Percentiles rank a stretch among this genome's conserved stretches.
These are phyloP conservation scores for Coemansia sp. DNA, from an alignment of 192 early-diverging fungal genomes.

Conservation along the genomic window DNA sequence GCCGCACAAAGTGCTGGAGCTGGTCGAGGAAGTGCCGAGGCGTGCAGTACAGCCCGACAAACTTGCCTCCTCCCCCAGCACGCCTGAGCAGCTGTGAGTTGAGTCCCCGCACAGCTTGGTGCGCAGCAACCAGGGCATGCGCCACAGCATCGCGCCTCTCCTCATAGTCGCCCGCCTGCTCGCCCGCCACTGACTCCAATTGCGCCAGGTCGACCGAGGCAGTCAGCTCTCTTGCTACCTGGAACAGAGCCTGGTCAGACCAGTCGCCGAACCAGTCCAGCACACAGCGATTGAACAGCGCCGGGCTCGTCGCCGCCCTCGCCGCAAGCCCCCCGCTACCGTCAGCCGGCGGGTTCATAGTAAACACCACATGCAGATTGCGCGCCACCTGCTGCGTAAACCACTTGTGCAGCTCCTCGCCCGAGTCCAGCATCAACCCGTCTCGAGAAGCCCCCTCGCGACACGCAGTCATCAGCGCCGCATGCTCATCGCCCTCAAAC, in stretches of 20 bases:
- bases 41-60: conserved; percentile 78
- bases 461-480: conserved; percentile 90
- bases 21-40: conserved; percentile 99
- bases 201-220: conserved; percentile 82
- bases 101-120: conserved; percentile 85
- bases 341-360: conserved; percentile 96
- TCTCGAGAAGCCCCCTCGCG: conserved; percentile 93
- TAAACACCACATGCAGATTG: conserved; percentile 99
- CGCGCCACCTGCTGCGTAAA: conserved; percentile 95
- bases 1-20: conserved; percentile 85
- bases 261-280: conserved; percentile 99
- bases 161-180: conserved; percentile 61
- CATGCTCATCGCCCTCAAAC: conserved; percentile 98
- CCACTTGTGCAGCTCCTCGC: conserved; percentile 97
- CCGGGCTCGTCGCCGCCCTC: conserved; percentile 96
- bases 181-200: conserved; percentile 47
- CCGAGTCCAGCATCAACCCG: conserved; percentile 89
- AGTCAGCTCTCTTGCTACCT: conserved; percentile 98
- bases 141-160: conserved; percentile 88
- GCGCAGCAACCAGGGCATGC: conserved; percentile 91
- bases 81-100: conserved; percentile 83
- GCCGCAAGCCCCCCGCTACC: conserved; percentile 74
- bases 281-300: conserved; percentile 99
- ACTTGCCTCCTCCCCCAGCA: conserved; percentile 59
- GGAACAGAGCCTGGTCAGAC: conserved; percentile 97